Percentiles rank a stretch among this genome's conserved stretches.
phyloP scores from a whole-genome alignment of 331 rosid species.

The Malus hybrid region DNA sequence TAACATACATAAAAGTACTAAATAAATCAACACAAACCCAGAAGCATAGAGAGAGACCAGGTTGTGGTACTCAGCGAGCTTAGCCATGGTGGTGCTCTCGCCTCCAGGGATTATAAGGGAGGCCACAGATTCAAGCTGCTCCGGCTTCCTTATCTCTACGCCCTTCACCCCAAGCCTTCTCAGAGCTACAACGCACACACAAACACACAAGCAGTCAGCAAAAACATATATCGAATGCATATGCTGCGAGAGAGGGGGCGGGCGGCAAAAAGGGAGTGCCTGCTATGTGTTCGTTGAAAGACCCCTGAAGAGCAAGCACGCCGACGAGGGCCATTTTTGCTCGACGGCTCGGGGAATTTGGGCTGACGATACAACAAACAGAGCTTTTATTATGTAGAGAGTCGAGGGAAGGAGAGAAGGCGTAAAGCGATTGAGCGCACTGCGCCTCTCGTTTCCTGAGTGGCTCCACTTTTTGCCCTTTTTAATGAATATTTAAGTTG shows the following conservation, averaged over 20 bases:
- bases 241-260: neutral
- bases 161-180: slow-evolving; percentile 85
- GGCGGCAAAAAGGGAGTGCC: slow-evolving; percentile 26
- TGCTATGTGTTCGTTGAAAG: slow-evolving; percentile 90
- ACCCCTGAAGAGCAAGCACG: slow-evolving; percentile 91
- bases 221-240: neutral
- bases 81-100: slow-evolving; percentile 97
- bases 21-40: neutral
- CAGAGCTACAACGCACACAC: slow-evolving; percentile 37
- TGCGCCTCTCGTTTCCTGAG: slow-evolving; percentile 5
- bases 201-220: neutral
- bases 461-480: slow-evolving; percentile 2
- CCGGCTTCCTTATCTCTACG: slow-evolving; percentile 80
- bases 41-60: slow-evolving; percentile 24
- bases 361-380: neutral
- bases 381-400: neutral
- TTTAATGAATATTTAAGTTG: neutral
- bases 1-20: neutral
- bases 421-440: neutral
- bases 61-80: slow-evolving; percentile 82
- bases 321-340: slow-evolving; percentile 69
- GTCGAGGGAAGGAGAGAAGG: neutral
- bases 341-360: neutral
- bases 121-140: slow-evolving; percentile 57
- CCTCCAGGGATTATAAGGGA: slow-evolving; percentile 96